Evolutionary conservation across 2,329 filamentous ascomycete genomes (phyloP).

Genomic region (Arthrocladium fulminans): DNA sequence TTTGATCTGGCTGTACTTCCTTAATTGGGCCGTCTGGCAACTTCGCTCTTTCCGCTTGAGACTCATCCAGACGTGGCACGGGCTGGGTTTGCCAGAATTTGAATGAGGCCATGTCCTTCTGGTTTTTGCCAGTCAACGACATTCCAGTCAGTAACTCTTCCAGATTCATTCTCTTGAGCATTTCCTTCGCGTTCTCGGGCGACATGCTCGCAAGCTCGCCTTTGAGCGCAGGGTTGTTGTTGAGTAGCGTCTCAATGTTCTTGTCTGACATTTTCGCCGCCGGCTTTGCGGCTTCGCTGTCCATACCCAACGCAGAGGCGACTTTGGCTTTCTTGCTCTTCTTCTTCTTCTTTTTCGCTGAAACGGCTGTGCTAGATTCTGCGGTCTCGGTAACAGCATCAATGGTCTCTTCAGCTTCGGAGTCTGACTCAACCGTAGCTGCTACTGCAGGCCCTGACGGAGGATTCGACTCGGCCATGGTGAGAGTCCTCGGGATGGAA

Average conservation of each 20-base stretch:
- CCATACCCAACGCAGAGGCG: conserved; percentile 17
- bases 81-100: conserved; percentile 99
- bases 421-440: conserved; percentile 18
- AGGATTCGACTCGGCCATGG: conserved; percentile 7
- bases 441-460: background rate
- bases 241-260: conserved; percentile 29
- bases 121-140: conserved; percentile 73
- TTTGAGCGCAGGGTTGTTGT: conserved; percentile 55
- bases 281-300: conserved; percentile 16
- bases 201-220: conserved; percentile 64
- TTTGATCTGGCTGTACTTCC: conserved; percentile 65
- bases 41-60: conserved; percentile 42
- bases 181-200: conserved; percentile 47
- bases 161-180: conserved; percentile 42
- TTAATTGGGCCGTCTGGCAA: conserved; percentile 75
- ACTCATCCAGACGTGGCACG: conserved; percentile 68
- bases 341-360: conserved; percentile 22
- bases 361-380: conserved; percentile 6
- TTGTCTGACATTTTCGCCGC: conserved; percentile 15
- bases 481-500: background rate
- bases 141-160: conserved; percentile 43
- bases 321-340: conserved; percentile 21
- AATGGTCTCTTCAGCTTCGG: conserved; percentile 12
- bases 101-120: conserved; percentile 93
- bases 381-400: conserved; percentile 1